These are phyloP conservation scores for Puccinia coronata DNA, from an alignment of 1,284 basidiomycete genomes.

Conservation along the genomic window DNA sequence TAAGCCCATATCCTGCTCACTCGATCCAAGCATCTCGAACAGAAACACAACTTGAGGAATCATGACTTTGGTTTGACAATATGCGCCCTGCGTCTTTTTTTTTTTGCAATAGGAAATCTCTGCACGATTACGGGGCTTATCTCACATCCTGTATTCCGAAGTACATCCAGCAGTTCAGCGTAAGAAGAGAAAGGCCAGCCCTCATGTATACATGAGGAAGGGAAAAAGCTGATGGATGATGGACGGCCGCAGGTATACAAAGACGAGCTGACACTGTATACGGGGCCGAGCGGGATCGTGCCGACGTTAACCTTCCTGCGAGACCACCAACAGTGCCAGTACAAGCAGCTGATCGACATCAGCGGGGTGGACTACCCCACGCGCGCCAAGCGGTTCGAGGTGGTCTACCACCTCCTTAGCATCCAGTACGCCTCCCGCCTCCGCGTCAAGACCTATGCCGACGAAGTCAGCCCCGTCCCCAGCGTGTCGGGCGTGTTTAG, in stretches of 20 bases:
- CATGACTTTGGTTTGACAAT: neutral
- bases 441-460: conserved; percentile 96
- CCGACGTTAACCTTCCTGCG: conserved; percentile 90
- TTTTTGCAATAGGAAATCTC: conserved; percentile 26
- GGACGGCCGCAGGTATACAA: conserved; percentile 69
- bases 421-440: conserved; percentile 73
- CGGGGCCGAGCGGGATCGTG: conserved; percentile 77
- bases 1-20: neutral
- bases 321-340: conserved; percentile 95
- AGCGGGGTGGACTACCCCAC: conserved; percentile 95
- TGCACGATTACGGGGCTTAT: conserved; percentile 62
- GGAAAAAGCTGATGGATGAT: neutral
- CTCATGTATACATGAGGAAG: neutral
- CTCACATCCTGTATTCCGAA: conserved; percentile 83
- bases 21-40: neutral
- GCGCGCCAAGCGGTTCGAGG: conserved; percentile 89
- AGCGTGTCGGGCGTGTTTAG: conserved; percentile 77
- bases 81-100: neutral
- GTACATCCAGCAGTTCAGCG: conserved; percentile 92
- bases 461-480: conserved; percentile 91
- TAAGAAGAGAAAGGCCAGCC: neutral
- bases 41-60: neutral
- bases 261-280: conserved; percentile 91
- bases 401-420: conserved; percentile 93
- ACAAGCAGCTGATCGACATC: conserved; percentile 89